Evolutionary conservation across 495 filamentous ascomycete genomes (phyloP).

Genomic region (Sabuloglossum arenarium): DNA sequence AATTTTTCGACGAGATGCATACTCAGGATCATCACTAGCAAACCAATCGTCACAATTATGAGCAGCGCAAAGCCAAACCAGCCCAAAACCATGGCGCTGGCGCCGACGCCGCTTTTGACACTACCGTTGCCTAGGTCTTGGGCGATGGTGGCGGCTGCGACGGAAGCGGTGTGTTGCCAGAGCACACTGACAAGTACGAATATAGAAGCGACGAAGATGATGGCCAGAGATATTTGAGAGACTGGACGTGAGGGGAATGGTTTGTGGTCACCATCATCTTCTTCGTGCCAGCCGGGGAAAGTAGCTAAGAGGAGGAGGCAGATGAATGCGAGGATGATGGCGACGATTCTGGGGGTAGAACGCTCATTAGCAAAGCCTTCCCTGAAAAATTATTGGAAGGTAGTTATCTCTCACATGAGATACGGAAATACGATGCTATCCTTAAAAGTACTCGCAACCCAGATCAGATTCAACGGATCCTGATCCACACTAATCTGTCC

Average conservation of each 20-base stretch:
- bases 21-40: slow-evolving; percentile 10
- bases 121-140: slow-evolving; percentile 11
- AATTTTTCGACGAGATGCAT: slow-evolving; percentile 5
- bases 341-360: slow-evolving; percentile 37
- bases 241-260: slow-evolving; percentile 59
- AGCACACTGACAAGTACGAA: slow-evolving; percentile 58
- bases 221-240: slow-evolving; percentile 50
- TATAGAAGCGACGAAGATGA: slow-evolving; percentile 61
- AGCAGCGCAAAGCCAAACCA: slow-evolving; percentile 11
- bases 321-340: slow-evolving; percentile 62
- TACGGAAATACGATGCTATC: slow-evolving; percentile 69
- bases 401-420: slow-evolving; percentile 30
- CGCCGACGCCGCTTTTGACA: slow-evolving; percentile 11
- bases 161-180: slow-evolving; percentile 30
- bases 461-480: slow-evolving; percentile 63
- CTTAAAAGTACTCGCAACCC: slow-evolving; percentile 60
- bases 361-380: not conserved
- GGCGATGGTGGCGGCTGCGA: slow-evolving; percentile 10
- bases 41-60: slow-evolving; percentile 6
- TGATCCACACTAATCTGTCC: slow-evolving; percentile 46
- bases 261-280: slow-evolving; percentile 51
- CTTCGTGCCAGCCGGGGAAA: slow-evolving; percentile 67
- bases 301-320: slow-evolving; percentile 56
- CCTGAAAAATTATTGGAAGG: slow-evolving; percentile 4
- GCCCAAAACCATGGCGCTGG: slow-evolving; percentile 8